Conservation (phyloP, 225 moss, liverwort and hornwort genomes). For the Physcomitrium patens region DNA sequence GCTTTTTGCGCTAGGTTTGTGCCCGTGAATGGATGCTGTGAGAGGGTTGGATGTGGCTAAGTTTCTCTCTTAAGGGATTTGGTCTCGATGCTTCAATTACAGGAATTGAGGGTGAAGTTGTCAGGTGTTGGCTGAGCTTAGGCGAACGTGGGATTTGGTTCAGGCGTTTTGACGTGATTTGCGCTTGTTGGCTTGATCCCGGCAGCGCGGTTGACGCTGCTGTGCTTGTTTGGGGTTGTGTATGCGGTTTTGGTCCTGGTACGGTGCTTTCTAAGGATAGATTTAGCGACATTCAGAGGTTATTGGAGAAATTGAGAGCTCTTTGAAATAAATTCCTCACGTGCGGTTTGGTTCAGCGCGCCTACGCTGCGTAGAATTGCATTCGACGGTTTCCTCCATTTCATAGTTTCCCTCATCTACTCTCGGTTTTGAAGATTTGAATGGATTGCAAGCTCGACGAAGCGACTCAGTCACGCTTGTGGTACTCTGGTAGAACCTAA, state of each 20-base stretch:
- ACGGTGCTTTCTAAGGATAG: constrained; percentile 12
- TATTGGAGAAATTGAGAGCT: neutral
- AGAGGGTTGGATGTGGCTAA: neutral
- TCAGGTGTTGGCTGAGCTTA: constrained; percentile 4
- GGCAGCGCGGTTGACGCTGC: neutral
- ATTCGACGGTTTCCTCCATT: neutral
- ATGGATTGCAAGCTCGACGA: neutral
- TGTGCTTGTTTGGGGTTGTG: neutral
- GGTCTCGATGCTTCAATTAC: neutral
- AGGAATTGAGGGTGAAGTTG: neutral
- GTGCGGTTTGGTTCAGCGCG: neutral
- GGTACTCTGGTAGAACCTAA: neutral
- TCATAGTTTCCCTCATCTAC: neutral
- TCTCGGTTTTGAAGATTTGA: neutral
- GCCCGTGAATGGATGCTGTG: neutral
- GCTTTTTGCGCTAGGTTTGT: constrained; percentile 7
- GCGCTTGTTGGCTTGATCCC: neutral
- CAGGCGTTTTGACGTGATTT: neutral
- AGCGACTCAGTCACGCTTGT: neutral
- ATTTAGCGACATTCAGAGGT: neutral
- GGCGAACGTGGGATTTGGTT: neutral
- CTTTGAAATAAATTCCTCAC: neutral
- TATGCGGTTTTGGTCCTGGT: constrained; percentile 11
- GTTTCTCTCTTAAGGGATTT: constrained; percentile 11
- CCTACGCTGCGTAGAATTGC: neutral